A percentile compares a stretch with the other conserved stretches of the same genome.
Conservation (phyloP, 768 basidiomycete species). For the Hydnum rufescens region DNA sequence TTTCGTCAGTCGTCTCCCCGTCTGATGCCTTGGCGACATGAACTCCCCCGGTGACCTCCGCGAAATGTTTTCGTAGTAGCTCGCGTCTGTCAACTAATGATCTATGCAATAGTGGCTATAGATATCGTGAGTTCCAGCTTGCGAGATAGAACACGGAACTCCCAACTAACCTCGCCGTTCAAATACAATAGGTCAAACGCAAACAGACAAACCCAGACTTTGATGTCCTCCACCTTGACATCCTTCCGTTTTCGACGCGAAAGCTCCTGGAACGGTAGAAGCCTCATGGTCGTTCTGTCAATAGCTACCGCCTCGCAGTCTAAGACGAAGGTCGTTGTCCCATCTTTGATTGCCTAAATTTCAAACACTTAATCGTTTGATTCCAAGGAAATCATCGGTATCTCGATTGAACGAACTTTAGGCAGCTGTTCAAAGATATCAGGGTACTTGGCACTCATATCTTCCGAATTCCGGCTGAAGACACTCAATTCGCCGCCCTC, state of each 20-base stretch:
- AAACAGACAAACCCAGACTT: constrained; percentile 89
- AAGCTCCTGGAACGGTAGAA: constrained; percentile 97
- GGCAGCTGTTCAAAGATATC: constrained; percentile 92
- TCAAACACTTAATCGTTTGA: not conserved
- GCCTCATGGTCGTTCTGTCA: constrained; percentile 59
- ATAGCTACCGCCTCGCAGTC: constrained; percentile 96
- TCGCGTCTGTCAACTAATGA: constrained; percentile 56
- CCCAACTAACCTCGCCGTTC: constrained; percentile 67
- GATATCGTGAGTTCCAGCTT: not conserved
- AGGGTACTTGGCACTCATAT: constrained; percentile 99
- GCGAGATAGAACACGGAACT: not conserved
- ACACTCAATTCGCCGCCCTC: constrained; percentile 71
- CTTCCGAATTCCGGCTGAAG: constrained; percentile 94
- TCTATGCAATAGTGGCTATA: constrained; percentile 63
- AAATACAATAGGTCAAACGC: constrained; percentile 93
- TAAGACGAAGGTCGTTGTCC: constrained; percentile 76
- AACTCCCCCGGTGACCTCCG: constrained; percentile 71
- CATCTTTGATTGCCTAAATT: constrained; percentile 61
- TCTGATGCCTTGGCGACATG: constrained; percentile 85
- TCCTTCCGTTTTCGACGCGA: constrained; percentile 91
- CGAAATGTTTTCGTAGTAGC: constrained; percentile 62
- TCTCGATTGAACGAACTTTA: constrained; percentile 28
- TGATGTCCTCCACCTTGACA: constrained; percentile 93
- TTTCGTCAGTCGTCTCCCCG: constrained; percentile 76
- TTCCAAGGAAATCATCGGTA: not conserved